Base-by-base conservation (phyloP, 208 protist genomes). In the Leishmania tarentolae region DNA sequence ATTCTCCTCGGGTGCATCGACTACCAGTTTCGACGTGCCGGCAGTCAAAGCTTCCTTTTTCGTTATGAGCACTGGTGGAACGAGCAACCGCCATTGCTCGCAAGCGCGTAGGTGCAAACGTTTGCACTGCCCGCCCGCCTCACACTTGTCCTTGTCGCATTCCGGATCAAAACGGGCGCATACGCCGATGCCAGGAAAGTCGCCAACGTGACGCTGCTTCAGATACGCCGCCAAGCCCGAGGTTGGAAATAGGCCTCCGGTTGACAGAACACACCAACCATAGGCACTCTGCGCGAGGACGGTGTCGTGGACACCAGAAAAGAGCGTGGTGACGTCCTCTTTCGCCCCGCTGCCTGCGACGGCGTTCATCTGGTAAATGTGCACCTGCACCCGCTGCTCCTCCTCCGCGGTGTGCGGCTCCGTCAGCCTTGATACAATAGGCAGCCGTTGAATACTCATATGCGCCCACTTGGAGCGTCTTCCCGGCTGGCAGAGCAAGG, bases 391-490 rank as follows among this genome's bases (percentile, higher is more conserved):
- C 3, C 72, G 82, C 66, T 86, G 77, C 37, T 78, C 74, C 66
- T 86, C 82, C 31, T 76, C 73, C 11, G 78, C 17, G 2, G 74
- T 71, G 47, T 82, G 46, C 44, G 82, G 82, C 35, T 65, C 35
- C 73, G 82, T 74, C 47, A 37, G 24, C n/a, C 37, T 40, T 11
- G 82, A 82, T 2, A 78, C 59, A 7, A 82, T 35, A 11, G 82
- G 82, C 17, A 86, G 66, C 15, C 82, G 82, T 73, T 86, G 82
- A 21, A 86, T 78, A 70, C 77, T 72, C 50, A 86, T 15, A 4
- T 78, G 78, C 15, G 78, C 47, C 82, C 82, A 86, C 66, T 86
- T 86, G 5, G 82, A 86, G 74, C 82, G 82, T 24, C 82, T 74
- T 0, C 82, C 82, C 0, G 82, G 82, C 82, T 86, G 82, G 42